Evolutionary conservation across 345 rosid genomes (phyloP).

Genomic region (Pistacia vera): DNA sequence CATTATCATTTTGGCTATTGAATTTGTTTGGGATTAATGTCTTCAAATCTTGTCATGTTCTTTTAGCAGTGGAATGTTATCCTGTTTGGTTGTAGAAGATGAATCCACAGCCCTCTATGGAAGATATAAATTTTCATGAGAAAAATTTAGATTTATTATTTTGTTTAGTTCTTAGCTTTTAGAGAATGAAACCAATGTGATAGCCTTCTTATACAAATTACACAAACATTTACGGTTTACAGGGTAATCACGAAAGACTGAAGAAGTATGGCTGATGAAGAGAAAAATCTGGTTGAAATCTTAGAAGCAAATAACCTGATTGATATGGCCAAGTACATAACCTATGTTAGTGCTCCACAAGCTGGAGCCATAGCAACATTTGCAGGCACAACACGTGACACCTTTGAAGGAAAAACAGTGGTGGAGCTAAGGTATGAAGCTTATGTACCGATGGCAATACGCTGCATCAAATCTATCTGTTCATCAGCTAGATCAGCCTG

Average conservation of each 20-base stretch:
- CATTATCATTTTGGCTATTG: no score
- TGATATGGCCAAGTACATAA: slow-evolving; percentile 60
- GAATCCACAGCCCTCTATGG: no score
- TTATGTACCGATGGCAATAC: slow-evolving; percentile 81
- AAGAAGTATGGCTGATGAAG: slow-evolving; percentile 50
- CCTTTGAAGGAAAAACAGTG: slow-evolving; percentile 75
- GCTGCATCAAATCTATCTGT: slow-evolving; percentile 60
- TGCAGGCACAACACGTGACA: slow-evolving; percentile 75
- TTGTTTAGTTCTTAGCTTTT: no score
- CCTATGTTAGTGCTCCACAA: slow-evolving; percentile 63
- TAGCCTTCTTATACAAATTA: not conserved
- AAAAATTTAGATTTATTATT: no score
- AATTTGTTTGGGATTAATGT: no score
- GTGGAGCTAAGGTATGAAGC: slow-evolving; percentile 91
- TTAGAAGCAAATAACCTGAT: slow-evolving; percentile 60
- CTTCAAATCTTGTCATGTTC: no score
- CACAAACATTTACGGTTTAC: not conserved
- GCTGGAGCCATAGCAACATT: slow-evolving; percentile 77
- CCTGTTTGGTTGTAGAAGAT: no score
- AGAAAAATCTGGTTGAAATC: slow-evolving; percentile 60
- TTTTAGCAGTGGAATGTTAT: no score
- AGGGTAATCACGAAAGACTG: not conserved
- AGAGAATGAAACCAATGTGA: not conserved
- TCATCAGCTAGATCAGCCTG: slow-evolving; percentile 67
- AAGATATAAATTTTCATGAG: no score